phyloP scores from a whole-genome alignment of 202 grass and related monocot species.

The Schoenoplectus tabernaemontani region DNA sequence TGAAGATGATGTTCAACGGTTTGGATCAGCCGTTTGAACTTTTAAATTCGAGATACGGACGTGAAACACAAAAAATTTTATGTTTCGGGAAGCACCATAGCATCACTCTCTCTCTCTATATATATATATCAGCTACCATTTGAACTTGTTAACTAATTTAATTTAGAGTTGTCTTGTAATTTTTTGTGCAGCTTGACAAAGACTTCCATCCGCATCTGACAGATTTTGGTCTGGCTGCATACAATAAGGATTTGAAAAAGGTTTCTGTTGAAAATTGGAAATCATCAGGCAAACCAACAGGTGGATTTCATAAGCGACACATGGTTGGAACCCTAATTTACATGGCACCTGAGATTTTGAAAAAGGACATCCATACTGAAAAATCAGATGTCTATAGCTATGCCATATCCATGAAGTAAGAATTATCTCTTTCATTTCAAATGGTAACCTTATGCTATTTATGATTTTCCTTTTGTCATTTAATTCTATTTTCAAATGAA shows the following conservation, averaged over 20 bases:
- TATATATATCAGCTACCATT: neutral
- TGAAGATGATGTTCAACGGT: too few relatives aligned
- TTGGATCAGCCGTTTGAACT: too few relatives aligned
- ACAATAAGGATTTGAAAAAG: conserved; percentile 85
- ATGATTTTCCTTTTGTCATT: neutral
- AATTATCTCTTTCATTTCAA: conserved; percentile 22
- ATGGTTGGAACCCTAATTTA: conserved; percentile 98
- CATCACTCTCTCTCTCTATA: neutral
- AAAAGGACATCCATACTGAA: conserved; percentile 85
- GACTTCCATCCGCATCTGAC: conserved; percentile 65
- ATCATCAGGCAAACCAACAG: conserved; percentile 90
- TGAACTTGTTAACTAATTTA: neutral
- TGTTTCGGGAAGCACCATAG: too few relatives aligned
- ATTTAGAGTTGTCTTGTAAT: conserved; percentile 15
- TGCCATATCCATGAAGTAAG: conserved; percentile 97
- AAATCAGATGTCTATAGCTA: conserved; percentile 95
- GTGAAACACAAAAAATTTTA: too few relatives aligned
- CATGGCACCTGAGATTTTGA: conserved; percentile 98
- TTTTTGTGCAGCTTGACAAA: conserved; percentile 52
- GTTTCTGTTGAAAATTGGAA: conserved; percentile 90
- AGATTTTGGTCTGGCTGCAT: conserved; percentile 89
- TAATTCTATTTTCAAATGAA: conserved; percentile 21
- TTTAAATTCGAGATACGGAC: too few relatives aligned
- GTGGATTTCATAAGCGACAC: conserved; percentile 92
- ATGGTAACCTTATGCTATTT: neutral